Base-by-base conservation (phyloP, 768 basidiomycete species). In the Kwoniella dendrophila region DNA sequence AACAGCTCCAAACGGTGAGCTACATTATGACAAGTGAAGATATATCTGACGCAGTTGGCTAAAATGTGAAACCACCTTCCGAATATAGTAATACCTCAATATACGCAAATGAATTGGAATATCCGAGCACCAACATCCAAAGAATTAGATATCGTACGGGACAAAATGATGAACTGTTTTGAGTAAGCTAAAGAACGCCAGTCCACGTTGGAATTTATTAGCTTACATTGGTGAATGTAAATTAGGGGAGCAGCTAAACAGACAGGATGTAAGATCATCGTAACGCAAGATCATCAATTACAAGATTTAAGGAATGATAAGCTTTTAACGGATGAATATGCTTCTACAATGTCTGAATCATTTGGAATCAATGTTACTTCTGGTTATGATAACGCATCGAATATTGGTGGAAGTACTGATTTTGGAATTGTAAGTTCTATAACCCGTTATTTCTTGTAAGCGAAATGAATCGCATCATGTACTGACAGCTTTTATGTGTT, bases 141-240 rank as follows among this genome's bases (percentile, higher is more conserved):
- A 7, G 88, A 89, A 68, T 82, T 87, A 45, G 73, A 85, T 50
- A 82, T 81, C 18, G 83, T 86, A 0, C 74, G 83, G 26, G 82
- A 84, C 58, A 84, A 88, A 20, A 86, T 90, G 10, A 80, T 82
- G 12, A 84, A 85, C 0, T 92, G 90, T 74, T 89, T 90, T 78
- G 82, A 87, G 89, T 89, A 62, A 55, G 85, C 80, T 12, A 57
- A 22, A 7, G 36, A 18, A 49, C 40, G 29, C 5, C 22, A 51
- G 62, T 48, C 45, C 20, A 7, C n/a, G n/a, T n/a, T 20, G 45
- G 2, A 11, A 51, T 3, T 32, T 27, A 3, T 29, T n/a, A 2
- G 11, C 49, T 33, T 27, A 11, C 73, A 48, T 74, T 2, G 7
- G 14, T 44, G 49, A 41, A 18, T 34, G 7, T 26, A 18, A 26